phyloP scores from a whole-genome alignment of 139 green algal genomes.

The Chlamydomonas asymmetrica region DNA sequence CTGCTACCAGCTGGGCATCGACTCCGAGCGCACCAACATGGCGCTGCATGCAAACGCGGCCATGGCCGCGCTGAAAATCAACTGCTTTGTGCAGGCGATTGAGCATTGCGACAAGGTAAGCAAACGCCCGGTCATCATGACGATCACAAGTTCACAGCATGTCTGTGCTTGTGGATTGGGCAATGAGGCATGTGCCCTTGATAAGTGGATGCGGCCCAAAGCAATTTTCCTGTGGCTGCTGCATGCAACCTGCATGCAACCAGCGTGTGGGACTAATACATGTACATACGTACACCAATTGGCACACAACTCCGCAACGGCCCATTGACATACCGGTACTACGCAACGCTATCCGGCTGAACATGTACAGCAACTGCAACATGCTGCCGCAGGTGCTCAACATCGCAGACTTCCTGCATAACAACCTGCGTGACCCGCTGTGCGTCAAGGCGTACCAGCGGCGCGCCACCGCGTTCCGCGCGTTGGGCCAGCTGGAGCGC shows the following conservation, averaged over 20 bases:
- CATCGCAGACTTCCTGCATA: slow-evolving; percentile 65
- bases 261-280: too few species aligned
- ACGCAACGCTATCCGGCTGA: too few species aligned
- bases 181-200: background rate
- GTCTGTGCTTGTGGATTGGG: background rate
- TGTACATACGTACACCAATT: too few species aligned
- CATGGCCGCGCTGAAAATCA: slow-evolving; percentile 69
- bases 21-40: slow-evolving; percentile 68
- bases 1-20: slow-evolving; percentile 71
- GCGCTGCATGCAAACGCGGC: slow-evolving; percentile 79
- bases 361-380: too few species aligned
- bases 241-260: too few species aligned
- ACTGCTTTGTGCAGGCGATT: slow-evolving; percentile 74
- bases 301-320: too few species aligned
- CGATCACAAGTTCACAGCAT: background rate
- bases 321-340: too few species aligned
- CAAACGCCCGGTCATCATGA: too few species aligned
- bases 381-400: slow-evolving; percentile 52
- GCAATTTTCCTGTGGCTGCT: background rate
- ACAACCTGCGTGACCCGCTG: slow-evolving; percentile 54
- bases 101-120: slow-evolving; percentile 81
- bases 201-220: background rate
- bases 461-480: slow-evolving; percentile 54
- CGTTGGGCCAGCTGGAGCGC: slow-evolving; percentile 37
- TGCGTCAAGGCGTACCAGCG: slow-evolving; percentile 69